phyloP scores from a whole-genome alignment of 371 early-diverging fungal species.

The Mortierella sp. region DNA sequence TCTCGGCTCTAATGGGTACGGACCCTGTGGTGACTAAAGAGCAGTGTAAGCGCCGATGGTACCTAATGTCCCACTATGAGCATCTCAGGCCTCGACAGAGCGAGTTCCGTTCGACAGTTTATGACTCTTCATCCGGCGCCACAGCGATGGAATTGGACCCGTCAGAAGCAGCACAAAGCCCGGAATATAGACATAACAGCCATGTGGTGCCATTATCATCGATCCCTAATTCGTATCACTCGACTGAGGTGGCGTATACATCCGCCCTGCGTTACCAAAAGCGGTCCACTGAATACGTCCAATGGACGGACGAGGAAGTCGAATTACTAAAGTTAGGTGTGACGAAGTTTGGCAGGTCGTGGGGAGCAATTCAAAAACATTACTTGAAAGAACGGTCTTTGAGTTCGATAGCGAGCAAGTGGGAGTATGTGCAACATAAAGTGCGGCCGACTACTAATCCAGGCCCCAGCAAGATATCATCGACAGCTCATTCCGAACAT shows the following conservation, averaged over 20 bases:
- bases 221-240: neutral
- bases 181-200: neutral
- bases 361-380: constrained; percentile 13
- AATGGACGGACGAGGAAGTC: constrained; percentile 18
- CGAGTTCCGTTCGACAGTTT: neutral
- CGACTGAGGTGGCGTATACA: neutral
- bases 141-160: constrained; percentile 18
- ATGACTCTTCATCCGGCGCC: neutral
- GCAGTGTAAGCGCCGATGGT: constrained; percentile 50
- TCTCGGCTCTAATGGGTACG: constrained; percentile 38
- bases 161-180: neutral
- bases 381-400: constrained; percentile 17
- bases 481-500: neutral
- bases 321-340: constrained; percentile 15
- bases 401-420: constrained; percentile 21
- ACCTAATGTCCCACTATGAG: constrained; percentile 33
- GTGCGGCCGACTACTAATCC: neutral
- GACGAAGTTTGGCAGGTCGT: constrained; percentile 14
- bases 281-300: neutral
- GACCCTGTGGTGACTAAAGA: constrained; percentile 32
- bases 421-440: constrained; percentile 16
- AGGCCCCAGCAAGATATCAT: neutral
- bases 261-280: neutral
- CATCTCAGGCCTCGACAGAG: constrained; percentile 8
- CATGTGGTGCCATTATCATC: neutral